Evolutionary conservation across 2,329 filamentous ascomycete species (phyloP), one percentile per base, ranked within the genome.

Genomic region (Diaporthe destruens): DNA sequence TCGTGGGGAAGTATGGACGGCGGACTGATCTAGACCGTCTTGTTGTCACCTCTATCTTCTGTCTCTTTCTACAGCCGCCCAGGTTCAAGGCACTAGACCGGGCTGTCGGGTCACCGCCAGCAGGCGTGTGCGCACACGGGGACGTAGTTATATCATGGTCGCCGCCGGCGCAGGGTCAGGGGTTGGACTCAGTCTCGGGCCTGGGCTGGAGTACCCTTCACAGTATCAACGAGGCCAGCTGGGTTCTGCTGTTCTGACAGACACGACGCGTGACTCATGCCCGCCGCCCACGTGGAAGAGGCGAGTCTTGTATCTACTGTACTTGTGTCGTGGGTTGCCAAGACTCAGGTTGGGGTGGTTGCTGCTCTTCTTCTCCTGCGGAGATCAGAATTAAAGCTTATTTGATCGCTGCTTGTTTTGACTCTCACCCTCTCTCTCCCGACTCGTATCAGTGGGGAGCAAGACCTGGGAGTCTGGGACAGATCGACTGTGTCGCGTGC

Each of bases 311-410:
- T 51, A 32, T 65, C 47, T 65, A 20, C 36, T 23, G n/a, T n/a
- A n/a, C n/a, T n/a, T n/a, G n/a, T 65, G 61, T 51, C 61, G 18
- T 11, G 44, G 44, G 42, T 16, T 23, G 59, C 59, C 59, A 65
- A 65, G 59, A 47, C 44, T 4, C 9, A 65, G 25, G 44, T 51
- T 36, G 59, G n/a, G 44, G 44, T 36, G 8, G 61, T 32, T 51
- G 59, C 42, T 63, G 42, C 59, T 63, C 18, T 34, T 49, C 61
- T 23, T 51, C 61, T 36, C 2, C 29, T 36, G 44, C 61, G 32
- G 42, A 65, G 29, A 65, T 65, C 61, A 51, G 44, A 65, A 65
- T 51, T 34, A 51, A 65, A 65, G 61, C 61, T 65, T 51, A 44
- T 53, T 51, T 51, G 44, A 51, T 12, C 12, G n/a, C 29, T 16